Base-by-base conservation (phyloP, 306 rosid genomes). In the Cucumis hystrix region DNA sequence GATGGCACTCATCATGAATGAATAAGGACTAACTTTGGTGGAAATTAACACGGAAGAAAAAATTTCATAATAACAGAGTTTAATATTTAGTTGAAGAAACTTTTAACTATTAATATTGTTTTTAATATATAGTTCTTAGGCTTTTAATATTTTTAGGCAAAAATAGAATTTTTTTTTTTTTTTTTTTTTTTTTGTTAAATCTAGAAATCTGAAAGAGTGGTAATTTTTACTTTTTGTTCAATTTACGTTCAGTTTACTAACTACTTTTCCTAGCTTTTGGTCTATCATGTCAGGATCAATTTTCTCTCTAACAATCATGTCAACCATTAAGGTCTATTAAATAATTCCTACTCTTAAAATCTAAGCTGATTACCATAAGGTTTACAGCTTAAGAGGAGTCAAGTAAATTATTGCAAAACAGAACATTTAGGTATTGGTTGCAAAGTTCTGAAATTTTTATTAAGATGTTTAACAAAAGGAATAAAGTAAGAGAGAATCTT, bases 1-100 rank as follows among this genome's bases (percentile, higher is more conserved):
- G 65, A 51, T 66, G 72, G 30, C 40, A 79, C 16, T n/a, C 88
- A 79, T 80, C 75, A 20, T 67, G 89, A 91, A 78, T 88, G 88
- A 91, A 56, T 9, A 56, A 20, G 41, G 56, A 23, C 41, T 40
- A 47, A 13, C 55, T 10, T 47, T 10, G 55, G 54, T 67, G 74
- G 74, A 67, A 67, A 67, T 67, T 67, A 64, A 37, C 14, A 64
- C 70, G 45, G 47, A 33, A 64, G 11, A 16, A 9, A 64, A 33
- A 18, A 7, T 35, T 35, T 13, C 3, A 13, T 64, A 65, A 62
- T 14, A 30, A 30, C 13, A 62, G 20, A 62, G 20, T 14, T 14
- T 62, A 14, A 14, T 33, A 62, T 62, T 61, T 62, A 14, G 43
- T 62, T 62, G 0, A 62, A 62, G 37, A 62, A 13, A 15, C 1